Evolutionary conservation across 2,329 filamentous ascomycete genomes (phyloP).

Genomic region (Verticillium zaregamsianum): DNA sequence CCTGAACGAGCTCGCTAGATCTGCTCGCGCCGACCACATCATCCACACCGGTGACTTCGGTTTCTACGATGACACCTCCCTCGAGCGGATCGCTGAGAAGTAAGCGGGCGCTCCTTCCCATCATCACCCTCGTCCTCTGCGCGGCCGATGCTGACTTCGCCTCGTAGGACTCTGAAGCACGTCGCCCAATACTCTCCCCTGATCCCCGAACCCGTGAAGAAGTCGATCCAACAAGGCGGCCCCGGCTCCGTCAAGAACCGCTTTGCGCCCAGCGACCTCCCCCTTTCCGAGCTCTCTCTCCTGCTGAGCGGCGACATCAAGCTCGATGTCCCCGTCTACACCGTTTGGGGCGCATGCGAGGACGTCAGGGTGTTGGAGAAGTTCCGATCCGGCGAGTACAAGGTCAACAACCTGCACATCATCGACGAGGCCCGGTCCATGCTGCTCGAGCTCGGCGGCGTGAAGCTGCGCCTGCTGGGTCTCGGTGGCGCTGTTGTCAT

Average conservation of each 20-base stretch:
- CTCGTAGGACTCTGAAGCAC: slow-evolving; percentile 83
- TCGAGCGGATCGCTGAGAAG: slow-evolving; percentile 98
- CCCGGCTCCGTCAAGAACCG: slow-evolving; percentile 80
- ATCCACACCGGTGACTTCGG: slow-evolving; percentile 99
- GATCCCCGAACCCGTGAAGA: slow-evolving; percentile 73
- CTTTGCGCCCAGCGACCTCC: slow-evolving; percentile 75
- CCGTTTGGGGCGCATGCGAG: slow-evolving; percentile 98
- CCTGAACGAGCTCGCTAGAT: slow-evolving; percentile 91
- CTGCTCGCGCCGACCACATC: slow-evolving; percentile 93
- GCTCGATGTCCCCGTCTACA: slow-evolving; percentile 95
- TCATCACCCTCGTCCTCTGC: slow-evolving; percentile 3
- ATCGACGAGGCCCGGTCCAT: slow-evolving; percentile 97
- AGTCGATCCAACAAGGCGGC: slow-evolving; percentile 60
- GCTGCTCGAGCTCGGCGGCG: slow-evolving; percentile 88
- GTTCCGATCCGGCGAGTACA: slow-evolving; percentile 96
- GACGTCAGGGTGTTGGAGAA: slow-evolving; percentile 97
- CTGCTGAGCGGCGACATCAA: slow-evolving; percentile 86
- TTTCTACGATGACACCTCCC: slow-evolving; percentile 94
- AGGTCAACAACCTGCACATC: slow-evolving; percentile 94
- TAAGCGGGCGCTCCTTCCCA: slow-evolving; percentile 40
- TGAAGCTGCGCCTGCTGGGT: slow-evolving; percentile 91
- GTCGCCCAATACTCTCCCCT: slow-evolving; percentile 97
- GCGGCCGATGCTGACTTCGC: slow-evolving; percentile 13
- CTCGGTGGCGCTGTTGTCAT: slow-evolving; percentile 96
- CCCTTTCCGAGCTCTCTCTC: slow-evolving; percentile 85